Percentiles rank a stretch among this genome's conserved stretches.
These are phyloP conservation scores for Syncephalastrum racemosum DNA, from an alignment of 371 early-diverging fungal genomes.

Conservation along the genomic window DNA sequence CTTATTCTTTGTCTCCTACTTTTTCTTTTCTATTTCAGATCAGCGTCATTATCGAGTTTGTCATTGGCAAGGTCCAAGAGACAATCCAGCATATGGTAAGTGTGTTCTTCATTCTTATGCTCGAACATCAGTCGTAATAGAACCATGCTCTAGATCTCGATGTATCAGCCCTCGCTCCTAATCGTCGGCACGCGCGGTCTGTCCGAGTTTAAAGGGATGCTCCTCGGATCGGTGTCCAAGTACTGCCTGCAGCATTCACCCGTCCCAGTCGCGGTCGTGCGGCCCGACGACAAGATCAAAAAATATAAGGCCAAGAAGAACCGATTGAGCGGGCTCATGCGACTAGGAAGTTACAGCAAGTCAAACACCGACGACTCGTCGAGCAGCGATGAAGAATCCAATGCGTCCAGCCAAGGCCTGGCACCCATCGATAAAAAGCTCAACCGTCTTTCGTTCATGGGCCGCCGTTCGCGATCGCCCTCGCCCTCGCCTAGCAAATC, in stretches of 20 bases:
- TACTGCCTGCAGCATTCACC: constrained; percentile 61
- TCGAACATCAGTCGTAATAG: background rate
- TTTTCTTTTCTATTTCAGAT: constrained; percentile 26
- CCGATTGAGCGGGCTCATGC: constrained; percentile 45
- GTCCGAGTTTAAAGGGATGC: constrained; percentile 57
- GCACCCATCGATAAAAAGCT: constrained; percentile 27
- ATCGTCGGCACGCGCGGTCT: constrained; percentile 62
- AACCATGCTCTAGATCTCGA: constrained; percentile 34
- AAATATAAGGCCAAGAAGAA: constrained; percentile 49
- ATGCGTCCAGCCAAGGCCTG: no score
- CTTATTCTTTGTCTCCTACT: background rate
- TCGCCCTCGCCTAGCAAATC: constrained; percentile 28
- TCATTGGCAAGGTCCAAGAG: constrained; percentile 63
- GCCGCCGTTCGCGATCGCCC: constrained; percentile 40
- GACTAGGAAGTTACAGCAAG: constrained; percentile 27
- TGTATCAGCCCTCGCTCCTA: constrained; percentile 59
- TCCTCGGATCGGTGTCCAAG: constrained; percentile 57
- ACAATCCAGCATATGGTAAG: constrained; percentile 63
- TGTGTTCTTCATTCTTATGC: background rate
- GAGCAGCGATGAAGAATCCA: constrained; percentile 14
- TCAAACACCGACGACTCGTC: constrained; percentile 28
- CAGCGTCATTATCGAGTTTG: constrained; percentile 58
- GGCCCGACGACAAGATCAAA: constrained; percentile 52
- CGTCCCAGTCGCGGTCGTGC: constrained; percentile 59
- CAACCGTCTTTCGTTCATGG: constrained; percentile 33